A percentile compares a stretch with the other conserved stretches of the same genome.
phyloP scores from a whole-genome alignment of 495 filamentous ascomycete genomes.

The Penicillium goetzii region DNA sequence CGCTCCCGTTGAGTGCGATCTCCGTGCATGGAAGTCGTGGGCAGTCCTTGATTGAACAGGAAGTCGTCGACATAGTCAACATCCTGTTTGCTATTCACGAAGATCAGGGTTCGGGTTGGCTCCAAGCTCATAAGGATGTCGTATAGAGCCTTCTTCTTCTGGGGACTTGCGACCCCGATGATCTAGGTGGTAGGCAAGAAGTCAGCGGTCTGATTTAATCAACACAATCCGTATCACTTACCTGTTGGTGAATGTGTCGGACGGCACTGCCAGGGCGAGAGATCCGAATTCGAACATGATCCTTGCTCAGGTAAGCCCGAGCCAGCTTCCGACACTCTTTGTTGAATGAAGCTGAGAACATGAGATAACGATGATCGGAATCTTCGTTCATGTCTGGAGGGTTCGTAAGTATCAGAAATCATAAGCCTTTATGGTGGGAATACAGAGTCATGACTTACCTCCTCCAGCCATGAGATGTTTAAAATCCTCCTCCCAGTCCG shows the following conservation, averaged over 20 bases:
- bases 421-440: neutral
- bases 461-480: constrained; percentile 73
- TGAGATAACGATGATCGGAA: constrained; percentile 79
- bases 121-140: constrained; percentile 70
- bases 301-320: constrained; percentile 67
- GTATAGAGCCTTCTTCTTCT: constrained; percentile 71
- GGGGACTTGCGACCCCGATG: constrained; percentile 59
- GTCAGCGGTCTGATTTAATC: constrained; percentile 1
- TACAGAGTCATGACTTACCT: constrained; percentile 53
- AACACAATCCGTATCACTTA: constrained; percentile 22
- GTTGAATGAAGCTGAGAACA: constrained; percentile 95
- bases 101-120: constrained; percentile 84
- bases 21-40: constrained; percentile 82
- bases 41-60: constrained; percentile 76
- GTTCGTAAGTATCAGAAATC: neutral
- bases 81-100: constrained; percentile 77
- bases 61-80: constrained; percentile 87
- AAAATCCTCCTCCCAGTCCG: constrained; percentile 75
- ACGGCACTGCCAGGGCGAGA: constrained; percentile 84
- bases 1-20: constrained; percentile 90
- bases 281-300: constrained; percentile 77
- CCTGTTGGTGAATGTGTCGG: constrained; percentile 73
- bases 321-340: constrained; percentile 76
- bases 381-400: constrained; percentile 69
- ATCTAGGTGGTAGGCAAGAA: constrained; percentile 42